phyloP scores from a whole-genome alignment of 495 filamentous ascomycete genomes.

The Pseudevernia furfuracea region DNA sequence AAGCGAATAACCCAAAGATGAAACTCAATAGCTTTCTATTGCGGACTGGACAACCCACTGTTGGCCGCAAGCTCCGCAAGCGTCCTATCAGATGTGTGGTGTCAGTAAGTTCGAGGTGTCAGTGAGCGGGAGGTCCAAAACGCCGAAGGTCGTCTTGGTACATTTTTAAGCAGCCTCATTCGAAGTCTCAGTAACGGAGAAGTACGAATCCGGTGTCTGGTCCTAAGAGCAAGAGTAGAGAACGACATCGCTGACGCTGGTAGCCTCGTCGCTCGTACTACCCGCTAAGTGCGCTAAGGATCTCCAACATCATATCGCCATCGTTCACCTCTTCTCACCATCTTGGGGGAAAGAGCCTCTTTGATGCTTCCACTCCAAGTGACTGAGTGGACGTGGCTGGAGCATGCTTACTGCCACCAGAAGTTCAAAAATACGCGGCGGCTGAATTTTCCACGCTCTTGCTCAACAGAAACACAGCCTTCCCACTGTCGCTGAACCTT shows the following conservation, averaged over 20 bases:
- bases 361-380: not conserved
- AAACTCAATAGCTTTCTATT: not conserved
- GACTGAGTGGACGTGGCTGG: not conserved
- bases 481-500: not conserved
- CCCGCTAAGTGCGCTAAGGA: no score
- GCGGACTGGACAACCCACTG: no score
- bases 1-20: not conserved
- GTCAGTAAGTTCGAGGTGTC: not conserved
- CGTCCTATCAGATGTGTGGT: not conserved
- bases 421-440: not conserved
- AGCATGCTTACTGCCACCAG: not conserved
- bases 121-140: not conserved
- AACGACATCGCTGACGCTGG: not conserved
- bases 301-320: no score
- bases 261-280: no score
- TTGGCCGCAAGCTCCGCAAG: no score
- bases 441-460: not conserved
- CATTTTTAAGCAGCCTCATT: not conserved
- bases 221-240: not conserved
- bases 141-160: not conserved
- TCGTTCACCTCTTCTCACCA: not conserved
- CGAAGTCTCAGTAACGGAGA: not conserved
- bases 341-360: not conserved
- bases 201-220: not conserved
- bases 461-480: not conserved